Evolutionary conservation across 1,284 basidiomycete species (phyloP).

Genomic region (Rhodofomes roseus): DNA sequence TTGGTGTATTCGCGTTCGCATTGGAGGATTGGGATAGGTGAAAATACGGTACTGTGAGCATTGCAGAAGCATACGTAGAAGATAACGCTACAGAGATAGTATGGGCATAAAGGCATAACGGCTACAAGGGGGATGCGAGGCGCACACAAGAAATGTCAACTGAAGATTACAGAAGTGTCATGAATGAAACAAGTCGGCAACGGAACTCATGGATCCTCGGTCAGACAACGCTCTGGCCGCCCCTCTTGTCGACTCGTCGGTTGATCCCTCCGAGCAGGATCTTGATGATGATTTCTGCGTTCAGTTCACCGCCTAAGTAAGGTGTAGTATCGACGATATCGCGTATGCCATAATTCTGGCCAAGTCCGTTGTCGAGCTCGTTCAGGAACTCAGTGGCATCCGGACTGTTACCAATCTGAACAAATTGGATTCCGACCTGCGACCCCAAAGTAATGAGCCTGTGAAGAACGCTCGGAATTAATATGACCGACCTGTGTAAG

Average conservation of each 20-base stretch:
- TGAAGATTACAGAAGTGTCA: background rate
- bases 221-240: slow-evolving; percentile 23
- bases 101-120: background rate
- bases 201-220: background rate
- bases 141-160: background rate
- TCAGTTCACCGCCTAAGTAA: slow-evolving; percentile 38
- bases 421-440: slow-evolving; percentile 57
- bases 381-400: slow-evolving; percentile 43
- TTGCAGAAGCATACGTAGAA: background rate
- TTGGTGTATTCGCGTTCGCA: slow-evolving; percentile 71
- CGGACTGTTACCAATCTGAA: slow-evolving; percentile 50
- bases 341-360: slow-evolving; percentile 29
- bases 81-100: background rate
- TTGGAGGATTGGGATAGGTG: slow-evolving; percentile 77
- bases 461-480: background rate
- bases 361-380: slow-evolving; percentile 46
- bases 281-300: slow-evolving; percentile 45
- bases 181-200: background rate
- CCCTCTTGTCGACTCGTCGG: slow-evolving; percentile 43
- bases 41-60: background rate
- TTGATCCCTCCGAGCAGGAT: slow-evolving; percentile 58
- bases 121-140: background rate
- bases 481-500: slow-evolving; percentile 43
- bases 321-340: slow-evolving; percentile 61
- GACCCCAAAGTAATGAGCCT: background rate